These are phyloP conservation scores for Metschnikowia bowlesiae DNA, from an alignment of 805 yeast genomes.

Conservation along the genomic window DNA sequence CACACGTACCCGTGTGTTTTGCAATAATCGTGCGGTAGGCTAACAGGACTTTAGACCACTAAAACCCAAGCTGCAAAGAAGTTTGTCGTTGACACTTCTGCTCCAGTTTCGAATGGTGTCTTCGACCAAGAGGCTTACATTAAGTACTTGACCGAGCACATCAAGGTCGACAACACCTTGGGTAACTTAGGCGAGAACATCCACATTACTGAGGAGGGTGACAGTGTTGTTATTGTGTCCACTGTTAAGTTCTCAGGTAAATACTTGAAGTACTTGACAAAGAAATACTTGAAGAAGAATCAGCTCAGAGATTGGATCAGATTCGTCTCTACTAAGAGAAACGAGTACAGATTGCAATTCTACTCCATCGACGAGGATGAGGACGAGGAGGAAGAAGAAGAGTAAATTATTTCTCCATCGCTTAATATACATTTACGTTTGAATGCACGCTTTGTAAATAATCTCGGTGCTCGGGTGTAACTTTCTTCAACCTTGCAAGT, in stretches of 20 bases:
- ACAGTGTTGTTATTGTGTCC: conserved; percentile 85
- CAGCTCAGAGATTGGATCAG: conserved; percentile 99
- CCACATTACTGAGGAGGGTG: conserved; percentile 81
- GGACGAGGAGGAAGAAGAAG: conserved; percentile 49
- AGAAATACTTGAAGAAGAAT: conserved; percentile 99
- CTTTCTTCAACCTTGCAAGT: no score
- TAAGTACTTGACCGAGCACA: conserved; percentile 97
- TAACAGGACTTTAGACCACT: conserved; percentile 65
- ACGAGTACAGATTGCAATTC: conserved; percentile 97
- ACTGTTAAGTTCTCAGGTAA: conserved; percentile 98
- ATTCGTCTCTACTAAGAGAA: conserved; percentile 92
- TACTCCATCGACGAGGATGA: conserved; percentile 82
- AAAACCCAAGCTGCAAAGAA: conserved; percentile 74
- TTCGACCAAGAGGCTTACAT: conserved; percentile 97
- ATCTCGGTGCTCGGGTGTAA: no score
- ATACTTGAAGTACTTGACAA: conserved; percentile 98
- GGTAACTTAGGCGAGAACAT: conserved; percentile 97
- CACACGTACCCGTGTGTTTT: conserved; percentile 15
- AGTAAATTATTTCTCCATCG: neutral
- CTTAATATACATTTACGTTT: conserved; percentile 1
- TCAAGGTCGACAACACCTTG: conserved; percentile 94
- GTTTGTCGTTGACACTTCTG: conserved; percentile 93
- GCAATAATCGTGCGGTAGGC: conserved; percentile 66
- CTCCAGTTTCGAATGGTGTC: conserved; percentile 96
- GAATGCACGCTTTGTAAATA: neutral